Evolutionary conservation across 2,329 filamentous ascomycete genomes (phyloP).

Genomic region (Erysiphe pulchra): DNA sequence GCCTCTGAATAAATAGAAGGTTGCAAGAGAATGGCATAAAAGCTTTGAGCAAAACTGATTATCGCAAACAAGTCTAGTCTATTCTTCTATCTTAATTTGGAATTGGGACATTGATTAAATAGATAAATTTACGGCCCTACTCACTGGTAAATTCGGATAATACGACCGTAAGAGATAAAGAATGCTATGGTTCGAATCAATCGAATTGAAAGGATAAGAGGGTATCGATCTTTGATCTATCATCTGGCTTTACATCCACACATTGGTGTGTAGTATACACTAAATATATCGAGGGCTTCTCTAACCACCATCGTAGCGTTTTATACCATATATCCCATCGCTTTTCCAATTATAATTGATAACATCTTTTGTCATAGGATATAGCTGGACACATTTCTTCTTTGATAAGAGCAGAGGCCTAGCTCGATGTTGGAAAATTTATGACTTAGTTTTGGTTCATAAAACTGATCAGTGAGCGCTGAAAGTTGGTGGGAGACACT

Average conservation of each 20-base stretch:
- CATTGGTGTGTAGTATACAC: neutral
- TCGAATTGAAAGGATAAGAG: neutral
- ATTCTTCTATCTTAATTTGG: neutral
- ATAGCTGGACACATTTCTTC: neutral
- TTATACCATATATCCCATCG: neutral
- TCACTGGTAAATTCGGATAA: neutral
- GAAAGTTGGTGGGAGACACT: too few species aligned
- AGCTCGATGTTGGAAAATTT: neutral
- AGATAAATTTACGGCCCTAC: neutral
- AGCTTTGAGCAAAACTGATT: slow-evolving; percentile 1
- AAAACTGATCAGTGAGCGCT: too few species aligned
- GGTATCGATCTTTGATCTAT: neutral
- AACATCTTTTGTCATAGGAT: neutral
- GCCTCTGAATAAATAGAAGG: neutral
- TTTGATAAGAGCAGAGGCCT: neutral
- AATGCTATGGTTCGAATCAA: neutral
- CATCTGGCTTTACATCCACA: neutral
- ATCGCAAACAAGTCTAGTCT: neutral
- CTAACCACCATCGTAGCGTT: neutral
- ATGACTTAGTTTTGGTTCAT: too few species aligned
- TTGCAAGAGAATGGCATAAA: neutral
- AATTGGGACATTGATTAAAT: neutral
- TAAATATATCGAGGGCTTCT: neutral
- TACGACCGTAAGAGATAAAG: neutral
- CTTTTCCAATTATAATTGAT: neutral